Evolutionary conservation across 495 filamentous ascomycete genomes (phyloP).

Genomic region (Aspergillus diversus): DNA sequence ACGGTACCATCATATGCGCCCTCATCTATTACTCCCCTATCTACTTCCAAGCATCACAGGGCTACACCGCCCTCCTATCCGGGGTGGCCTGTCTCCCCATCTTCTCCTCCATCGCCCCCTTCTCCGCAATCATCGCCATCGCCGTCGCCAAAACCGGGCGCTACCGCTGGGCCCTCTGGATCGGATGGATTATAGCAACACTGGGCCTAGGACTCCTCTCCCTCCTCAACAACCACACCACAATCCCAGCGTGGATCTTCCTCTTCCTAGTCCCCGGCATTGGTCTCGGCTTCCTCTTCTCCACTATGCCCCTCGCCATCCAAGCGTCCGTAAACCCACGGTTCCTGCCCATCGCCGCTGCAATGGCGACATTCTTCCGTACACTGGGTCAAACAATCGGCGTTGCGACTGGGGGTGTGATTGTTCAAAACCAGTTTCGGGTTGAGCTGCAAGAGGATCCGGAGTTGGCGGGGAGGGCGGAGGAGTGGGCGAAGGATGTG

Average conservation of each 20-base stretch:
- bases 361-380: conserved; percentile 58
- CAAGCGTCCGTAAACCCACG: conserved; percentile 50
- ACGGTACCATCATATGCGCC: conserved; percentile 53
- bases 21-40: conserved; percentile 51
- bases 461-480: conserved; percentile 49
- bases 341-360: conserved; percentile 50
- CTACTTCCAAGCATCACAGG: conserved; percentile 56
- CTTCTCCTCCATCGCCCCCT: conserved; percentile 51
- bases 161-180: conserved; percentile 55
- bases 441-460: conserved; percentile 45
- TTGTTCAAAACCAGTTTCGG: conserved; percentile 64
- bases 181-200: conserved; percentile 51
- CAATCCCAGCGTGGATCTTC: conserved; percentile 46
- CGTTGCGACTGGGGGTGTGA: conserved; percentile 58
- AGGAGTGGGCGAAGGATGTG: conserved; percentile 56
- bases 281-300: conserved; percentile 53
- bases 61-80: conserved; percentile 45
- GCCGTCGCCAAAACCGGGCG: conserved; percentile 44
- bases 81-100: conserved; percentile 50
- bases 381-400: conserved; percentile 58
- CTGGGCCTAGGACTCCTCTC: conserved; percentile 50
- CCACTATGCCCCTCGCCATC: conserved; percentile 45
- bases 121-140: conserved; percentile 51
- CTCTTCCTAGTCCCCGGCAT: conserved; percentile 49
- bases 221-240: conserved; percentile 48